Conservation (phyloP, 1,139 yeast genomes). For the Tardiomyces blankii region DNA sequence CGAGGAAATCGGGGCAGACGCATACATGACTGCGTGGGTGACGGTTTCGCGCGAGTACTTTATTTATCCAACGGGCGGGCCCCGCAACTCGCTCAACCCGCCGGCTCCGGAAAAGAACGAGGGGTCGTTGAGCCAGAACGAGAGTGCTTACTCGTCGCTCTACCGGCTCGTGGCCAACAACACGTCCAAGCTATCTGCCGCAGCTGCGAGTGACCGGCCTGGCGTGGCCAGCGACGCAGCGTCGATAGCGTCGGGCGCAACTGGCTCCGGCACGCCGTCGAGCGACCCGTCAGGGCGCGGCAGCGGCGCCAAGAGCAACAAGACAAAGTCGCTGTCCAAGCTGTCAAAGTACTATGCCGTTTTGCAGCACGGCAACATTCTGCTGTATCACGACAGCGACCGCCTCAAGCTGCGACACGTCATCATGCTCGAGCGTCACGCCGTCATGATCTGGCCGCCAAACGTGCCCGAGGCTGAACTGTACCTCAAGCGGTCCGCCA, state of each 20-base stretch:
- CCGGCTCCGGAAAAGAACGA: conserved; percentile 22
- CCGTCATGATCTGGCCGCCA: conserved; percentile 84
- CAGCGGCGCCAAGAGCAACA: conserved; percentile 1
- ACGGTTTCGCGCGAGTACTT: conserved; percentile 71
- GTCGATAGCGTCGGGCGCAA: neutral
- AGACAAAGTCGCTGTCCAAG: conserved; percentile 13
- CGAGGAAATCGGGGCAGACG: conserved; percentile 43
- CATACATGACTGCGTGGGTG: conserved; percentile 69
- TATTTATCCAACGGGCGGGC: conserved; percentile 29
- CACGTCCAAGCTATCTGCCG: conserved; percentile 3
- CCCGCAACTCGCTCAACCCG: conserved; percentile 14
- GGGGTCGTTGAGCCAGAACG: conserved; percentile 27
- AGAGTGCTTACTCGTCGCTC: conserved; percentile 49
- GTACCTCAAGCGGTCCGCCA: conserved; percentile 69
- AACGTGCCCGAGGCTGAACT: conserved; percentile 58
- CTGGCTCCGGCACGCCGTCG: neutral
- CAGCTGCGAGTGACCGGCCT: neutral
- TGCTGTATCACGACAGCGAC: conserved; percentile 53
- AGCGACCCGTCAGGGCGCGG: no score
- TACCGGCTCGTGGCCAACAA: conserved; percentile 42
- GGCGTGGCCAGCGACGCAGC: neutral
- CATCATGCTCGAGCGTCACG: conserved; percentile 57
- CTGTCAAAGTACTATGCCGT: conserved; percentile 28
- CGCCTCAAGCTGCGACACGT: conserved; percentile 66
- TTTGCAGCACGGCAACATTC: conserved; percentile 63